phyloP scores from a whole-genome alignment of 1,139 yeast species.

The Kodamaea sp. region DNA sequence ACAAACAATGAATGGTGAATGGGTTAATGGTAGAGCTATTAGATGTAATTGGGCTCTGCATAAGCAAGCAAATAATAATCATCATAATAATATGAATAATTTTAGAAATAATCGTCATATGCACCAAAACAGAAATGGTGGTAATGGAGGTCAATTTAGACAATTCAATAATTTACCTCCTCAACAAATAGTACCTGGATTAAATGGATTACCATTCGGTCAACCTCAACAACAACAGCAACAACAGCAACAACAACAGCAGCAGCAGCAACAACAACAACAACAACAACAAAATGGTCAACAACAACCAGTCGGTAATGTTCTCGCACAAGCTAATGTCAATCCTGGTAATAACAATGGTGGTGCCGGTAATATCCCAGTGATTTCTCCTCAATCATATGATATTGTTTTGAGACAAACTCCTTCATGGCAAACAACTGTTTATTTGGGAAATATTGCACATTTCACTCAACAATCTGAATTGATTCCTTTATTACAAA shows the following conservation, averaged over 20 bases:
- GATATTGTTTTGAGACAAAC: slow-evolving; percentile 72
- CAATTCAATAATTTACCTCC: slow-evolving; percentile 13
- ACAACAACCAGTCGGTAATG: not conserved
- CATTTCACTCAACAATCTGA: slow-evolving; percentile 73
- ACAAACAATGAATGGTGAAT: slow-evolving; percentile 69
- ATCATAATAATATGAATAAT: slow-evolving; percentile 7
- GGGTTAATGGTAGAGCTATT: slow-evolving; percentile 70
- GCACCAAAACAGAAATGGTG: slow-evolving; percentile 9
- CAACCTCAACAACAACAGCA: slow-evolving; percentile 16
- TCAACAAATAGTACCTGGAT: slow-evolving; percentile 7
- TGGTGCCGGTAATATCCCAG: slow-evolving; percentile 18
- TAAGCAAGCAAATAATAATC: slow-evolving; percentile 36
- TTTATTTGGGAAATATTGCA: slow-evolving; percentile 81
- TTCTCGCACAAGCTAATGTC: slow-evolving; percentile 4
- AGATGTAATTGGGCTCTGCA: slow-evolving; percentile 91
- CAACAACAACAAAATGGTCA: slow-evolving; percentile 13
- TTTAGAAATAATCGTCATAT: slow-evolving; percentile 13
- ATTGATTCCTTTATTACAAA: slow-evolving; percentile 70
- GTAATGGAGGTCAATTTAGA: slow-evolving; percentile 13
- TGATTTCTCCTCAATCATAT: slow-evolving; percentile 54
- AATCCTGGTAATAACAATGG: not conserved
- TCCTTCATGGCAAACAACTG: slow-evolving; percentile 85
- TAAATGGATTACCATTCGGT: slow-evolving; percentile 10
- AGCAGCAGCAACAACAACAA: slow-evolving; percentile 12
- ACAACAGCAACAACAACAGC: slow-evolving; percentile 17